Evolutionary conservation across 768 basidiomycete species (phyloP).

Genomic region (Stropharia rugosoannulata): DNA sequence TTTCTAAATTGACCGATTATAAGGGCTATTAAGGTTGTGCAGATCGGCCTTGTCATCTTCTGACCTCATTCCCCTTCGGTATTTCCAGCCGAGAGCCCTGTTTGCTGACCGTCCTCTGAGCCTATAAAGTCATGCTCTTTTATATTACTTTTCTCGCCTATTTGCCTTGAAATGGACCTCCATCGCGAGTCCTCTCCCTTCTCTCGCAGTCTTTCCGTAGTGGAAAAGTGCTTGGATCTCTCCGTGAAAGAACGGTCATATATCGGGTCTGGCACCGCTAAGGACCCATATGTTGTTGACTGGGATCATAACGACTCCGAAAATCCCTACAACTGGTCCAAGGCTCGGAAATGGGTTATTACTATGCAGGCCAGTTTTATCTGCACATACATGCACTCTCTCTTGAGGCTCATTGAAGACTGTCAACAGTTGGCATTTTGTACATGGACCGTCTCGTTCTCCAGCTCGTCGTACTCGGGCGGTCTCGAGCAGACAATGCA

Average conservation of each 20-base stretch:
- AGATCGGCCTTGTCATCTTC: slow-evolving; percentile 1
- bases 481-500: slow-evolving; percentile 42
- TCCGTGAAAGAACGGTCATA: slow-evolving; percentile 24
- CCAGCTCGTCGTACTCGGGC: slow-evolving; percentile 56
- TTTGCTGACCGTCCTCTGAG: slow-evolving; percentile 7
- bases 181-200: neutral
- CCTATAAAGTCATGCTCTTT: neutral
- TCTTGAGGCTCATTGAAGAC: neutral
- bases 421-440: slow-evolving; percentile 43
- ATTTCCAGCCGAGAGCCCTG: neutral
- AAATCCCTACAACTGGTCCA: slow-evolving; percentile 58
- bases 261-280: slow-evolving; percentile 43
- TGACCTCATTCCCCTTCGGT: slow-evolving; percentile 14
- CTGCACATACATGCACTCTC: neutral
- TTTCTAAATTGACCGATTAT: neutral
- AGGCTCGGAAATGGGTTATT: slow-evolving; percentile 48
- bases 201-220: slow-evolving; percentile 1
- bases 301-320: slow-evolving; percentile 52
- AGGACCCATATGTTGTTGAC: slow-evolving; percentile 54
- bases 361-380: slow-evolving; percentile 43
- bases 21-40: neutral
- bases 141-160: neutral
- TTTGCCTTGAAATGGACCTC: neutral
- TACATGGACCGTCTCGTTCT: slow-evolving; percentile 60
- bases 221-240: slow-evolving; percentile 9